Percentiles rank a stretch among this genome's conserved stretches.
These are phyloP conservation scores for Xylaria cubensis DNA, from an alignment of 495 filamentous ascomycete species.

Conservation along the genomic window DNA sequence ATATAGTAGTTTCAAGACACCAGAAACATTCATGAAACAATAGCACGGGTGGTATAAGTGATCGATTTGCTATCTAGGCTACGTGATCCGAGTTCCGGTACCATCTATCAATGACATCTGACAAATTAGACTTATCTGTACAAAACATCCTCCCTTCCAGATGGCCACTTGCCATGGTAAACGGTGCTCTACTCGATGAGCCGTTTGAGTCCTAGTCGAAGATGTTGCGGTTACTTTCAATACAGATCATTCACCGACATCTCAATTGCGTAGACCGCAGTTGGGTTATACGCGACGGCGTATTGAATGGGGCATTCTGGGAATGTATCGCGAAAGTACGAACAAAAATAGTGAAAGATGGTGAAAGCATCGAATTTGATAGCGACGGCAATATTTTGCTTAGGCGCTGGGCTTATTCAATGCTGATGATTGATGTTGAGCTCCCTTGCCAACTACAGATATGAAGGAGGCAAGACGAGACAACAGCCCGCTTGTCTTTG, in stretches of 20 bases:
- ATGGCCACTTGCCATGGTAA: not conserved
- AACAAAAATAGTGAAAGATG: no score
- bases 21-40: not conserved
- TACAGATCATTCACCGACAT: not conserved
- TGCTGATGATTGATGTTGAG: not conserved
- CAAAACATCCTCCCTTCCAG: not conserved
- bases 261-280: not conserved
- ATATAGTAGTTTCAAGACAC: not conserved
- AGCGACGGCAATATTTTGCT: slow-evolving; percentile 2
- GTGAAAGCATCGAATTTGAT: not conserved
- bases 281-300: not conserved
- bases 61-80: slow-evolving; percentile 1
- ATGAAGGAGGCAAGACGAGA: not conserved
- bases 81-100: not conserved
- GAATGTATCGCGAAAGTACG: not conserved
- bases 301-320: not conserved
- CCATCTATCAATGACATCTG: not conserved
- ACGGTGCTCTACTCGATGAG: not conserved
- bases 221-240: not conserved
- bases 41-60: not conserved
- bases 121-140: not conserved
- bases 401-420: not conserved
- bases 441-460: not conserved
- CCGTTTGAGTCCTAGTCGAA: not conserved
- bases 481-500: not conserved